Percentiles rank a stretch among this genome's conserved stretches.
Evolutionary conservation across 2,329 filamentous ascomycete genomes (phyloP).

Genomic region (Colletotrichum horii): DNA sequence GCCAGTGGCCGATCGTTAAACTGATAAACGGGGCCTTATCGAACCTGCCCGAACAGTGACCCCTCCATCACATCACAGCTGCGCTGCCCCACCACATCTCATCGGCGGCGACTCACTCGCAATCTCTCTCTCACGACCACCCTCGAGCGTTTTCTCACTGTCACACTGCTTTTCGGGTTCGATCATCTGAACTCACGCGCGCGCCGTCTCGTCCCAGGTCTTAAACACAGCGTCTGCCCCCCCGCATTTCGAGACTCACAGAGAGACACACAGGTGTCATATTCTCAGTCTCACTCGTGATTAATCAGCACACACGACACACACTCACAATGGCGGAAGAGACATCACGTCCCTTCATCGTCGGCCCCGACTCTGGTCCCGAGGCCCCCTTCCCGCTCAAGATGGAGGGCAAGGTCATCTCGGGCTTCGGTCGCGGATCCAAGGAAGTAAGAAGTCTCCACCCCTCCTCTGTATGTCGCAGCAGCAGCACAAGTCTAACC

Average conservation of each 20-base stretch:
- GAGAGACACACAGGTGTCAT: neutral
- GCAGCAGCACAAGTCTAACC: neutral
- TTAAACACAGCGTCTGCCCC: neutral
- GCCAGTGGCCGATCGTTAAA: neutral
- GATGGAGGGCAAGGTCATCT: slow-evolving; percentile 86
- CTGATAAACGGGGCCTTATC: slow-evolving; percentile 18
- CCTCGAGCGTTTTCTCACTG: neutral
- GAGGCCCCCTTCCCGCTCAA: slow-evolving; percentile 80
- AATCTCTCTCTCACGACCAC: neutral
- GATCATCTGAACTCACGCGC: neutral
- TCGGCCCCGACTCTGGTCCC: slow-evolving; percentile 77
- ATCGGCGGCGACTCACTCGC: slow-evolving; percentile 15
- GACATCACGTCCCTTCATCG: slow-evolving; percentile 66
- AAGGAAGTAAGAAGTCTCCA: slow-evolving; percentile 72
- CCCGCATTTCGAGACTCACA: neutral
- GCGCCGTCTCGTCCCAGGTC: neutral
- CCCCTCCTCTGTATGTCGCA: neutral
- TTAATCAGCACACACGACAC: neutral
- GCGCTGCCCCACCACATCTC: slow-evolving; percentile 16
- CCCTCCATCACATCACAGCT: slow-evolving; percentile 13
- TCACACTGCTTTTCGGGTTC: neutral
- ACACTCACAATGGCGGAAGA: neutral
- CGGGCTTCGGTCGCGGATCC: slow-evolving; percentile 91
- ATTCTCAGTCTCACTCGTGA: neutral
- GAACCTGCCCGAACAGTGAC: slow-evolving; percentile 13